Percentiles rank a stretch among this genome's conserved stretches.
Evolutionary conservation across 306 rosid species (phyloP).

Genomic region (Gastrolobium villosum): DNA sequence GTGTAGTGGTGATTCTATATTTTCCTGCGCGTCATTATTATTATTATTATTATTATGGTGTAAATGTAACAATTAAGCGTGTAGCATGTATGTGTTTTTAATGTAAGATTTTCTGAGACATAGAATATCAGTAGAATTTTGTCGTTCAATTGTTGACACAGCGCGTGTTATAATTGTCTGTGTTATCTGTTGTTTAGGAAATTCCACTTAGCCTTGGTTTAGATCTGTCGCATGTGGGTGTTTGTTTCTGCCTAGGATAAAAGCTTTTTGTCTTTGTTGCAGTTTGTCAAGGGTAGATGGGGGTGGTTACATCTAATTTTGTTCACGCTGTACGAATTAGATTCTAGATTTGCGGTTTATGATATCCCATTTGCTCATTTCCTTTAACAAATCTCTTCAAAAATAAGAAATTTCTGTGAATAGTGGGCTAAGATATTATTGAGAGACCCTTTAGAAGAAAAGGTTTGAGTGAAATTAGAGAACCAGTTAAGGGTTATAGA

Average conservation of each 20-base stretch:
- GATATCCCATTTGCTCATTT: neutral
- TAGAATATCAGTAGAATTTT: neutral
- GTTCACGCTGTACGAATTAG: neutral
- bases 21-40: neutral
- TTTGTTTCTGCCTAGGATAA: conserved; percentile 9
- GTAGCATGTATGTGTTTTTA: conserved; percentile 11
- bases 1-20: neutral
- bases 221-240: conserved; percentile 59
- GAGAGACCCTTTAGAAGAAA: conserved; percentile 18
- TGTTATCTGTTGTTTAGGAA: conserved; percentile 32
- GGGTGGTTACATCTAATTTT: neutral
- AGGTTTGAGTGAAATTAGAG: neutral
- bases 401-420: conserved; percentile 41
- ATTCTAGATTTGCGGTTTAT: conserved; percentile 30
- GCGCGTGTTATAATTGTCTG: conserved; percentile 25
- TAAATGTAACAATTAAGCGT: neutral
- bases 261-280: neutral
- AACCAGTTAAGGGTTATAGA: neutral
- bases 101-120: neutral
- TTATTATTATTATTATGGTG: neutral
- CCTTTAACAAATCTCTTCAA: neutral
- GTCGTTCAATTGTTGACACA: neutral
- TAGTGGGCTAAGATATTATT: neutral
- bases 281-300: conserved; percentile 24
- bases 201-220: conserved; percentile 14